Evolutionary conservation across 148 eudicot species (phyloP).

Genomic region (Chenopodium formosanum): DNA sequence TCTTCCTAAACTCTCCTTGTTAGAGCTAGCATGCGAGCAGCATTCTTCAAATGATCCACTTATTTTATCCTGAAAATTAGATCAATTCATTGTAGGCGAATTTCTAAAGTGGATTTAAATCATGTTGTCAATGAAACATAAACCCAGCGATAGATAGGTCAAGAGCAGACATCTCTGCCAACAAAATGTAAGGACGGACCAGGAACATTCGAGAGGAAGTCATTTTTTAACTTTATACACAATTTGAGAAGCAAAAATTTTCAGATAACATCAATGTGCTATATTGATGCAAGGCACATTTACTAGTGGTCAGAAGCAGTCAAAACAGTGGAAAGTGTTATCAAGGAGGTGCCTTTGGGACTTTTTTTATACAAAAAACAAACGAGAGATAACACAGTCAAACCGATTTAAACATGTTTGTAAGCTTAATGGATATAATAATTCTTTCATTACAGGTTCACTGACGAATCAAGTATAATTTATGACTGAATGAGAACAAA

Average conservation of each 20-base stretch:
- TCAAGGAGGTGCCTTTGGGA: too few relatives aligned
- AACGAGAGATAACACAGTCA: too few relatives aligned
- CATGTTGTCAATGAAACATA: not conserved
- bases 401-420: too few relatives aligned
- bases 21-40: slow-evolving; percentile 76
- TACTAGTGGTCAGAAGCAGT: not conserved
- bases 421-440: not conserved
- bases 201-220: not conserved
- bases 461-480: not conserved
- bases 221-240: not conserved
- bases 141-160: not conserved
- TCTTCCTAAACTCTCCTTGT: slow-evolving; percentile 86
- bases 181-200: not conserved
- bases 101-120: not conserved
- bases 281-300: not conserved
- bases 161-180: not conserved
- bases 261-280: too few relatives aligned
- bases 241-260: not conserved
- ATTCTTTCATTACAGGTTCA: not conserved
- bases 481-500: not conserved
- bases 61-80: slow-evolving; percentile 47
- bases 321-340: not conserved
- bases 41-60: slow-evolving; percentile 51
- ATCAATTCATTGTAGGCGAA: not conserved
- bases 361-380: too few relatives aligned